These are phyloP conservation scores for Nicotiana paniculata DNA, from an alignment of 257 asterid species.

Conservation along the genomic window DNA sequence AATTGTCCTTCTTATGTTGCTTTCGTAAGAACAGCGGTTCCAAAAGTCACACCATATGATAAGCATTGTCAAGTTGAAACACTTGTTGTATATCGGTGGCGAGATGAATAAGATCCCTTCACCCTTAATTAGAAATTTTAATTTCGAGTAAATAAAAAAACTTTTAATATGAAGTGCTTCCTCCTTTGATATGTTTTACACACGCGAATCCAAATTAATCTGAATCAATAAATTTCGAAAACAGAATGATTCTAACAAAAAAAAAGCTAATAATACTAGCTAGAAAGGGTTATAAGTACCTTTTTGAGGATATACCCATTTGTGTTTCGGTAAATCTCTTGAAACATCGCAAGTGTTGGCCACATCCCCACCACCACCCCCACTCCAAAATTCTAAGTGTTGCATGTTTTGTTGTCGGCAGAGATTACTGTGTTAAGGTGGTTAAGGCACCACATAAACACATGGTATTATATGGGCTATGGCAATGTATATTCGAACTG, in stretches of 20 bases:
- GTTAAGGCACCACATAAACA: background rate
- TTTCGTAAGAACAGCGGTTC: background rate
- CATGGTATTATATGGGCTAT: too few species aligned
- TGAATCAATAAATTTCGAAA: background rate
- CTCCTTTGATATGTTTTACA: background rate
- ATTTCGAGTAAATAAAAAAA: background rate
- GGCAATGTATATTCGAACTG: too few species aligned
- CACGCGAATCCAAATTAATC: background rate
- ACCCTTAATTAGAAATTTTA: rapidly evolving
- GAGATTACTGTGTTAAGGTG: background rate
- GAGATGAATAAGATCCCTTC: background rate
- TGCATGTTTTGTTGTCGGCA: slow-evolving; percentile 1
- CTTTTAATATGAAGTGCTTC: background rate
- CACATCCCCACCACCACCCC: background rate
- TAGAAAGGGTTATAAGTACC: too few species aligned
- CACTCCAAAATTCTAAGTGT: background rate
- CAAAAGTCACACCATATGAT: background rate
- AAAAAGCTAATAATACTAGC: too few species aligned
- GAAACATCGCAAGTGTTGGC: background rate
- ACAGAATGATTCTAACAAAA: background rate
- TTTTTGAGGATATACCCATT: background rate
- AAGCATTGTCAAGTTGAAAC: background rate
- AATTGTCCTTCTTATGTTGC: background rate
- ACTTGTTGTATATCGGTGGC: background rate
- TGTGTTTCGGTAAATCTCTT: background rate